phyloP scores from a whole-genome alignment of 768 basidiomycete species.

The Boletus rubescentipes region DNA sequence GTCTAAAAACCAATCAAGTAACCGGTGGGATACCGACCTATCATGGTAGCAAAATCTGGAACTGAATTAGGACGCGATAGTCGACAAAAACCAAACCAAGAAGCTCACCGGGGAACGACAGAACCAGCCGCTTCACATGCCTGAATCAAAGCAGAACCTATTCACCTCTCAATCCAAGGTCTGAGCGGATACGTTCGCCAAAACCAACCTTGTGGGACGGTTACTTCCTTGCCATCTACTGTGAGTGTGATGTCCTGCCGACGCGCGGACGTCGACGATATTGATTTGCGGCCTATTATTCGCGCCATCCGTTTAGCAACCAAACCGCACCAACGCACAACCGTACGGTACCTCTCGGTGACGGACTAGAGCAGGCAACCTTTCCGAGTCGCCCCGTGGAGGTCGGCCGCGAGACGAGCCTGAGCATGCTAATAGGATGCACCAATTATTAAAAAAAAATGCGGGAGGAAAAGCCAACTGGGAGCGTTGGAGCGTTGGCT shows the following conservation, averaged over 20 bases:
- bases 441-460: constrained; percentile 14
- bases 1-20: neutral
- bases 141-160: constrained; percentile 94
- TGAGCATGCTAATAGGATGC: constrained; percentile 50
- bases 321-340: neutral
- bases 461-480: constrained; percentile 24
- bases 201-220: constrained; percentile 87
- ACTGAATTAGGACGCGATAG: constrained; percentile 14
- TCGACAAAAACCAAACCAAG: neutral
- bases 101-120: constrained; percentile 68
- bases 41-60: constrained; percentile 85
- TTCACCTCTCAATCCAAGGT: constrained; percentile 9
- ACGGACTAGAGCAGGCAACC: constrained; percentile 44
- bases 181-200: neutral
- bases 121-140: constrained; percentile 91
- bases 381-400: constrained; percentile 72
- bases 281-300: constrained; percentile 53
- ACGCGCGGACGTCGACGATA: constrained; percentile 64
- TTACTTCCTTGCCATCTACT: constrained; percentile 96
- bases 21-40: constrained; percentile 42
- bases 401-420: constrained; percentile 66
- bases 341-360: constrained; percentile 31
- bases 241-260: constrained; percentile 87
- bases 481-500: constrained; percentile 13
- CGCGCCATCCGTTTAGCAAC: constrained; percentile 1